phyloP scores from a whole-genome alignment of 306 rosid species.

The Cajanus cajan region DNA sequence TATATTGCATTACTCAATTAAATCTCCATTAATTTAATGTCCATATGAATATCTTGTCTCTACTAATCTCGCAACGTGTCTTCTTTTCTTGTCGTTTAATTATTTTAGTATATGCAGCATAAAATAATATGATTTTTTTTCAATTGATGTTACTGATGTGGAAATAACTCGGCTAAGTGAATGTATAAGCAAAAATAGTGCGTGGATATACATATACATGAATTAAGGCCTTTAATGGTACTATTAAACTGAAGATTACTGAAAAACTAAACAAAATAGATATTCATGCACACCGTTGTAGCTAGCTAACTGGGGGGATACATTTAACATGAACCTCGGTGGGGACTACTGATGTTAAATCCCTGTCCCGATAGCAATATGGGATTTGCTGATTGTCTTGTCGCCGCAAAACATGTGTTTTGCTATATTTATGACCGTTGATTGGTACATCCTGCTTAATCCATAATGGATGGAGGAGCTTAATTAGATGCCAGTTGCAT shows the following conservation, averaged over 20 bases:
- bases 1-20: not conserved
- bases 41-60: too few species aligned
- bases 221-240: not conserved
- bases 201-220: too few species aligned
- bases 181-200: too few species aligned
- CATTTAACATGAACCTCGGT: not conserved
- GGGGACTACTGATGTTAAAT: not conserved
- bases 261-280: not conserved
- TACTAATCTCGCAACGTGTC: too few species aligned
- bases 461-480: not conserved
- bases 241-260: not conserved
- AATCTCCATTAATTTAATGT: not conserved
- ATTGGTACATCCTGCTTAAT: not conserved
- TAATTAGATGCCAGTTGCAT: slow-evolving; percentile 16
- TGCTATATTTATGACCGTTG: not conserved
- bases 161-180: too few species aligned
- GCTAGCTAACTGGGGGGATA: not conserved
- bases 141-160: not conserved
- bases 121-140: too few species aligned
- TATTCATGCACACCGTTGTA: not conserved
- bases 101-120: too few species aligned
- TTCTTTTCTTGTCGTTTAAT: too few species aligned
- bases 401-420: slow-evolving; percentile 25
- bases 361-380: not conserved
- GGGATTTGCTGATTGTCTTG: slow-evolving; percentile 15